phyloP scores from a whole-genome alignment of 2,329 filamentous ascomycete genomes.

The Plenodomus biglobosus region DNA sequence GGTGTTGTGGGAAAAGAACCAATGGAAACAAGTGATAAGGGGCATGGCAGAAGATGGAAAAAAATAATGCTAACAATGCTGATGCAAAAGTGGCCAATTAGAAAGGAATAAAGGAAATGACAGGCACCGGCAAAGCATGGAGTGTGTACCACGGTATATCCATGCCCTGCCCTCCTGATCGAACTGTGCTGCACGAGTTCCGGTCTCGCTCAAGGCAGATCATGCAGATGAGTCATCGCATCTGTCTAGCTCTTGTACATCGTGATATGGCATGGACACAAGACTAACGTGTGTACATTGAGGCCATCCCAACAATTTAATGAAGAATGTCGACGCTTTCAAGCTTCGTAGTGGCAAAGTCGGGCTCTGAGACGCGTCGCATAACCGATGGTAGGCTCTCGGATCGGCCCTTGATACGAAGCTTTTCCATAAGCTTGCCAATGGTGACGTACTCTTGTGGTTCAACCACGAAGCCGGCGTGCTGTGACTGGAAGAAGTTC shows the following conservation, averaged over 20 bases:
- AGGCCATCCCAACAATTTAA: constrained; percentile 5
- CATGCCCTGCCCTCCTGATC: constrained; percentile 13
- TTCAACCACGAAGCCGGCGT: constrained; percentile 69
- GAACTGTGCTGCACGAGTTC: constrained; percentile 20
- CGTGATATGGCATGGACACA: constrained; percentile 10
- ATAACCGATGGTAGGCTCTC: constrained; percentile 36
- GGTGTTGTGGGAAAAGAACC: constrained; percentile 23
- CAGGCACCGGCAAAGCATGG: constrained; percentile 8
- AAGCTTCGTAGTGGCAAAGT: constrained; percentile 33
- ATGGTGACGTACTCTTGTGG: constrained; percentile 76
- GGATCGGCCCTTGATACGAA: constrained; percentile 65
- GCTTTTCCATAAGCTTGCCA: constrained; percentile 80
- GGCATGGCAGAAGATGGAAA: constrained; percentile 14
- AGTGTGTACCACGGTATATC: background rate
- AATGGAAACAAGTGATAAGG: constrained; percentile 15
- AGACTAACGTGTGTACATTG: constrained; percentile 8
- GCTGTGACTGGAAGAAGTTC: constrained; percentile 74
- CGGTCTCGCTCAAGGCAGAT: constrained; percentile 17
- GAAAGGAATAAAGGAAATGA: constrained; percentile 17
- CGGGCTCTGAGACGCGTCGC: constrained; percentile 42
- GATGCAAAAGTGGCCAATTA: constrained; percentile 26
- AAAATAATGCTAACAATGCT: constrained; percentile 34
- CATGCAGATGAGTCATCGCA: constrained; percentile 8
- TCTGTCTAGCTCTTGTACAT: constrained; percentile 7
- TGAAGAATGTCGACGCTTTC: constrained; percentile 36